These are phyloP conservation scores for Penicillium egyptiacum DNA, from an alignment of 495 filamentous ascomycete genomes.

Conservation along the genomic window DNA sequence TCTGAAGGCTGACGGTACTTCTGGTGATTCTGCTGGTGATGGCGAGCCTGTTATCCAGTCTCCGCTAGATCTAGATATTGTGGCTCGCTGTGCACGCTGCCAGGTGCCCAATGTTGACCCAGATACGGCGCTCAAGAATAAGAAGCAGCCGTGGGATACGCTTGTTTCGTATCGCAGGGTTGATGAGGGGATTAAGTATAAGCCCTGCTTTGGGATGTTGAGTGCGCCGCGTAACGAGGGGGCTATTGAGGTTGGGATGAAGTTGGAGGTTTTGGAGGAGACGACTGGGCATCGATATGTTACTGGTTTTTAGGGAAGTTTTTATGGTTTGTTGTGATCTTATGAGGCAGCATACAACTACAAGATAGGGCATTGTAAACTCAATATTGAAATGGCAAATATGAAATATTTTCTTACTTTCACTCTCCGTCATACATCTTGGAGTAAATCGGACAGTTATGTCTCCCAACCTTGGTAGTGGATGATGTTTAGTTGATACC, in stretches of 20 bases:
- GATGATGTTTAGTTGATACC: not conserved
- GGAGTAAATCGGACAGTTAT: no score
- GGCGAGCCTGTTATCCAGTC: not conserved
- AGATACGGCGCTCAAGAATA: constrained; percentile 66
- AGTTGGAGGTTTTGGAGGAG: constrained; percentile 53
- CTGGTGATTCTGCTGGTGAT: not conserved
- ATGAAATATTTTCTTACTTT: not conserved
- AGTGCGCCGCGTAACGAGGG: constrained; percentile 60
- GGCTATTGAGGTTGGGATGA: constrained; percentile 53
- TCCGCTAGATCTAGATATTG: constrained; percentile 54
- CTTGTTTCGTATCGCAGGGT: constrained; percentile 69
- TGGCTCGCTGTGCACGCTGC: constrained; percentile 74
- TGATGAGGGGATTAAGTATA: constrained; percentile 68
- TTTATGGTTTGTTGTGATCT: not conserved
- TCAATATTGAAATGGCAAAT: not conserved
- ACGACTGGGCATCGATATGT: constrained; percentile 61
- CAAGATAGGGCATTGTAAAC: not conserved
- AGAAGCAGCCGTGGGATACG: constrained; percentile 72
- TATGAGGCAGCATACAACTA: no score
- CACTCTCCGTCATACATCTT: not conserved
- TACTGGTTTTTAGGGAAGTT: constrained; percentile 33
- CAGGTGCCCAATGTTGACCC: constrained; percentile 85
- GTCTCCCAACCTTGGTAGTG: no score
- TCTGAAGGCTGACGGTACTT: not conserved
- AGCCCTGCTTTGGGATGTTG: constrained; percentile 84